Percentiles rank a stretch among this genome's conserved stretches.
Evolutionary conservation across 1,284 basidiomycete genomes (phyloP).

Genomic region (Tilletia caries): DNA sequence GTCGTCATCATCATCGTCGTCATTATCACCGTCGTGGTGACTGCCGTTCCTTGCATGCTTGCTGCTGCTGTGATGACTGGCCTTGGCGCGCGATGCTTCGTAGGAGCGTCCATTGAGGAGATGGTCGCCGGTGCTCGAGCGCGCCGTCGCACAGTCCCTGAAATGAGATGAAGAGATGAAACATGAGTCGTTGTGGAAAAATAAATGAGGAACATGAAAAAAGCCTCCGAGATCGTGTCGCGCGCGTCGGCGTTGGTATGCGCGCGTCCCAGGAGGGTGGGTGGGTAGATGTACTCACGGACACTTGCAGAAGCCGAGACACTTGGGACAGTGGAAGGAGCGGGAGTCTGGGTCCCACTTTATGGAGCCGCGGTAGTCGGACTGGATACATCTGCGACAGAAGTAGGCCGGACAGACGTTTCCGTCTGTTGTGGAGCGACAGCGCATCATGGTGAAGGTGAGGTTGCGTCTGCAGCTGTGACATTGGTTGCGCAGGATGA

Average conservation of each 20-base stretch:
- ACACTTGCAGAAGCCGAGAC: slow-evolving; percentile 11
- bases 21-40: not conserved
- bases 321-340: slow-evolving; percentile 10
- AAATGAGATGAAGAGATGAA: not conserved
- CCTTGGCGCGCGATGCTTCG: not conserved
- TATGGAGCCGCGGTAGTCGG: not conserved
- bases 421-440: not conserved
- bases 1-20: not conserved
- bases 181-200: not conserved
- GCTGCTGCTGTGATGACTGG: not conserved
- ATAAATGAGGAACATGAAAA: too few relatives aligned
- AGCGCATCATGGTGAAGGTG: not conserved
- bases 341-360: slow-evolving; percentile 10
- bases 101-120: slow-evolving; percentile 6
- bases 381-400: not conserved
- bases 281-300: too few relatives aligned
- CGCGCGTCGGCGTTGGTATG: not conserved
- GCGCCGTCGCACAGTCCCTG: not conserved
- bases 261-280: too few relatives aligned
- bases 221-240: not conserved
- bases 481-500: slow-evolving; percentile 6
- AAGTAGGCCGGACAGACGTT: slow-evolving; percentile 2
- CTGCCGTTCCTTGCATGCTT: not conserved
- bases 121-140: not conserved
- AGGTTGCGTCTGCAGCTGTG: slow-evolving; percentile 6